phyloP scores from a whole-genome alignment of 352 stramenopile species.

The Pythium dissotocum region DNA sequence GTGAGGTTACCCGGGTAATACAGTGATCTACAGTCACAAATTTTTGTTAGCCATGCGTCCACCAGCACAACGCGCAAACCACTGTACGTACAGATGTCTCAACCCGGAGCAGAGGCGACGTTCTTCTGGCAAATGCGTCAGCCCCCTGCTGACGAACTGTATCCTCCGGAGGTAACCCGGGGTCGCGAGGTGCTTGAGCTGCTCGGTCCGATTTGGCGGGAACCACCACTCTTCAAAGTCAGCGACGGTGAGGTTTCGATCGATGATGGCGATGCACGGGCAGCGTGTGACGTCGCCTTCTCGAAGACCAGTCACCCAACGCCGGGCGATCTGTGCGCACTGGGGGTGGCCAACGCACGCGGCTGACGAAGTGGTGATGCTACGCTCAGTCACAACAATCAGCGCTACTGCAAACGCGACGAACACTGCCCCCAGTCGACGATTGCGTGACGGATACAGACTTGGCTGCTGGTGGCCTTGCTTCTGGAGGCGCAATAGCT shows the following conservation, averaged over 20 bases:
- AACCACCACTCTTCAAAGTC: slow-evolving; percentile 36
- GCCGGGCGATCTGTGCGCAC: slow-evolving; percentile 12
- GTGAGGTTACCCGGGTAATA: slow-evolving; percentile 40
- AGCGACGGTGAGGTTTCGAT: slow-evolving; percentile 12
- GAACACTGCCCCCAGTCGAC: not conserved
- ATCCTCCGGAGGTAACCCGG: slow-evolving; percentile 35
- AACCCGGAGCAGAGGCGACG: slow-evolving; percentile 34
- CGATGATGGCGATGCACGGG: slow-evolving; percentile 12
- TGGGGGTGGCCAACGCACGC: slow-evolving; percentile 7
- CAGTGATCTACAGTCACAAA: slow-evolving; percentile 40
- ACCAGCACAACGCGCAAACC: too few species aligned
- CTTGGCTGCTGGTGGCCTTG: not conserved
- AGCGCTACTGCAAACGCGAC: not conserved
- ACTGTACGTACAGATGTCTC: slow-evolving; percentile 39
- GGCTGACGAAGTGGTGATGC: not conserved
- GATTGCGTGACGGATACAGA: not conserved
- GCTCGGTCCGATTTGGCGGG: slow-evolving; percentile 33
- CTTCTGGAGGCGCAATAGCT: not conserved
- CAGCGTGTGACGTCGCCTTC: not conserved
- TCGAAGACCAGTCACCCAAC: not conserved
- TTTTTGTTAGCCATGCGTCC: too few species aligned
- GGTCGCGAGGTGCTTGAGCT: slow-evolving; percentile 28
- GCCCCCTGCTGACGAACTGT: slow-evolving; percentile 35
- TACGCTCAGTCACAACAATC: slow-evolving; percentile 1
- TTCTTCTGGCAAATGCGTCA: slow-evolving; percentile 32